A percentile compares a stretch with the other conserved stretches of the same genome.
phyloP scores from a whole-genome alignment of 805 yeast species.

The Suhomyces xylopsoci region DNA sequence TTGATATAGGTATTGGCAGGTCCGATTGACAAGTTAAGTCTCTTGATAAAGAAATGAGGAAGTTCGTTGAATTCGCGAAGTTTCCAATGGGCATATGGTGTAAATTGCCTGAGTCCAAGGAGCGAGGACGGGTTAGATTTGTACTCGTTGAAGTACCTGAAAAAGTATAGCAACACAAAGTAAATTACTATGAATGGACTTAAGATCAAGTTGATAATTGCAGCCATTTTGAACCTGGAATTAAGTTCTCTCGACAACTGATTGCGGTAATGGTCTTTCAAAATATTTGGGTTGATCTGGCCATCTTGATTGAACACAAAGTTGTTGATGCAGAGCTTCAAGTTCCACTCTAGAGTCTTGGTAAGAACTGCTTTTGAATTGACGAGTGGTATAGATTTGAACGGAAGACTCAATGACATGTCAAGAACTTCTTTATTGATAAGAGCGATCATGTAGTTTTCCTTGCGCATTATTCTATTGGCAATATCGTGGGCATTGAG shows the following conservation, averaged over 20 bases:
- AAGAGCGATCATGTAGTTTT: constrained; percentile 88
- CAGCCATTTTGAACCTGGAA: constrained; percentile 84
- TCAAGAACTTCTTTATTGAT: constrained; percentile 75
- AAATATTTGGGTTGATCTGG: constrained; percentile 66
- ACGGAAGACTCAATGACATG: constrained; percentile 42
- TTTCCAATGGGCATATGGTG: constrained; percentile 94
- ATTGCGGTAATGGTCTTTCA: constrained; percentile 68
- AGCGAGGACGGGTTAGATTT: constrained; percentile 82
- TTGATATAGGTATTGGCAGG: constrained; percentile 82
- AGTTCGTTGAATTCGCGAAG: constrained; percentile 91
- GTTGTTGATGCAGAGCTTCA: constrained; percentile 82
- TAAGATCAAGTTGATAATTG: constrained; percentile 72
- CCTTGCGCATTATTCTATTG: constrained; percentile 92
- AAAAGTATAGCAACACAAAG: constrained; percentile 77
- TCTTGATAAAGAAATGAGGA: constrained; percentile 78
- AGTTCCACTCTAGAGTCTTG: constrained; percentile 90
- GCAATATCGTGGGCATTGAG: constrained; percentile 93
- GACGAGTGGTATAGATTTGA: constrained; percentile 2
- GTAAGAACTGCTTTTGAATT: constrained; percentile 48
- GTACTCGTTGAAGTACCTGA: constrained; percentile 89
- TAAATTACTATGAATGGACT: constrained; percentile 87
- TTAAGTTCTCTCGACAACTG: constrained; percentile 65
- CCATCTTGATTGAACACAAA: constrained; percentile 82
- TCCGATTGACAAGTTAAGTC: constrained; percentile 72
- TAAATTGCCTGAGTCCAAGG: constrained; percentile 70